phyloP scores from a whole-genome alignment of 2,329 filamentous ascomycete species.

The Dothistroma septosporum region DNA sequence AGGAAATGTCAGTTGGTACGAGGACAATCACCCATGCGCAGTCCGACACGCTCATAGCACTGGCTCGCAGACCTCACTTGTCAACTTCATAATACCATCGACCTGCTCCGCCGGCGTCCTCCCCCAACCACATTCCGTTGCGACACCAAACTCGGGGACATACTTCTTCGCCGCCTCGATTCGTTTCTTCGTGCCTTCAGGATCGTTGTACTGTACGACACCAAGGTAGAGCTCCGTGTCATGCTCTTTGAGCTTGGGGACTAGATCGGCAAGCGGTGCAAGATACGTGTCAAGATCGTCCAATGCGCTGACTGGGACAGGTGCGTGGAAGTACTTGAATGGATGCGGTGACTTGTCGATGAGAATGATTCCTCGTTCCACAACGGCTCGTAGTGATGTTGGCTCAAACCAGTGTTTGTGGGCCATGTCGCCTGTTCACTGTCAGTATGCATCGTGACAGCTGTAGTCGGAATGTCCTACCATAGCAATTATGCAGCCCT shows the following conservation, averaged over 20 bases:
- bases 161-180: constrained; percentile 36
- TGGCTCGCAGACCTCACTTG: not conserved
- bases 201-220: constrained; percentile 39
- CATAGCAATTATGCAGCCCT: constrained; percentile 49
- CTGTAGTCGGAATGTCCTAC: constrained; percentile 20
- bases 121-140: constrained; percentile 42
- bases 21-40: too few species aligned
- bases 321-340: constrained; percentile 43
- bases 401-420: constrained; percentile 46
- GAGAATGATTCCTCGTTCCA: constrained; percentile 38
- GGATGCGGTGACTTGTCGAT: constrained; percentile 24
- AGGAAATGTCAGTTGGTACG: too few species aligned
- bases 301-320: constrained; percentile 39
- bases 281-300: constrained; percentile 34
- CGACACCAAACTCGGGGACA: constrained; percentile 36
- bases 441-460: not conserved
- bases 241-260: constrained; percentile 30
- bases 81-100: constrained; percentile 5
- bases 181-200: constrained; percentile 37
- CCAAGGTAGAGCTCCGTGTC: constrained; percentile 40
- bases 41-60: too few species aligned
- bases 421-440: constrained; percentile 32
- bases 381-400: constrained; percentile 29
- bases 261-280: constrained; percentile 33
- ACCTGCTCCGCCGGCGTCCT: constrained; percentile 12